Base-by-base conservation (phyloP, 2,329 filamentous ascomycete genomes). In the Calonectria pteridis region DNA sequence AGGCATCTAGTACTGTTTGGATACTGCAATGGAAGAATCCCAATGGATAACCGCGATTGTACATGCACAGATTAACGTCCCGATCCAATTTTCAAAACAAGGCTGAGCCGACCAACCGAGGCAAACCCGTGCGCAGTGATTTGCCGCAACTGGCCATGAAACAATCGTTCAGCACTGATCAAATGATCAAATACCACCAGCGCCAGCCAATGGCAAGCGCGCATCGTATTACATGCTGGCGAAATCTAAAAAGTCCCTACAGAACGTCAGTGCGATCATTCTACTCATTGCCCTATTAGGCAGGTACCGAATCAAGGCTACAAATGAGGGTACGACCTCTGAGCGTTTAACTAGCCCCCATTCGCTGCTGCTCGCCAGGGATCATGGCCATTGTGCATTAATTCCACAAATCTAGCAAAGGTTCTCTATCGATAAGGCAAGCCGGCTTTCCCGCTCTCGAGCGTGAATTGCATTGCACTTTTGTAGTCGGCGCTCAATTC, bases 351-450 rank as follows among this genome's bases (percentile, higher is more conserved):
- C 6, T 23, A 10, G n/a, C 6, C 37, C 23, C 13, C 23, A 62
- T 62, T 62, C 55, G 55, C 31, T 28, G 14, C 37, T 18, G 9
- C 40, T 29, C 33, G 35, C 14, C 55, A 28, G 35, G 53, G 55
- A 62, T 62, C 31, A 6, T 40, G 26, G 35, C 40, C 14, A 28
- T 40, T 28, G 35, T 14, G 16, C 37, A 26, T 62, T 37, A 28
- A 40, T 62, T 40, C 55, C 55, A 62, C 55, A 40, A 62, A 62
- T 43, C 55, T 26, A 62, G n/a, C 55, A 62, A 62, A 62, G 55
- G 33, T 35, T 35, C 33, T 18, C 40, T 40, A 62, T 62, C 55
- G 33, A 62, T 35, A 62, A 23, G 55, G 55, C 33, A 40, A 62
- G 51, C 55, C 55, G 55, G 14, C 35, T 35, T 23, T 62, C 5